phyloP scores from a whole-genome alignment of 768 basidiomycete genomes.

The Melanogaster broomeanus region DNA sequence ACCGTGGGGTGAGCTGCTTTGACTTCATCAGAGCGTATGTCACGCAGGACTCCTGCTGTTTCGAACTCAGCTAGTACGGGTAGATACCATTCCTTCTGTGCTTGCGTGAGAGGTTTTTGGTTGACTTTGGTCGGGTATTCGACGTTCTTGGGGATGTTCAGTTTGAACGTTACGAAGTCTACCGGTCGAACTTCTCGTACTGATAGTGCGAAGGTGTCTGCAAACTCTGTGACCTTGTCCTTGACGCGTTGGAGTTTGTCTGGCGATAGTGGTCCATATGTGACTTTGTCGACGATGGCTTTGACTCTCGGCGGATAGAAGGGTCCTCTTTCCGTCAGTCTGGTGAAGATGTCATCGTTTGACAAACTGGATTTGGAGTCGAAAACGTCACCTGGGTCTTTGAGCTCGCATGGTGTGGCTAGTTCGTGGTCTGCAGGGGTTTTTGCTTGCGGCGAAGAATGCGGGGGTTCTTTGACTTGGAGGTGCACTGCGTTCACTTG shows the following conservation, averaged over 20 bases:
- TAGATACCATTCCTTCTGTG: conserved; percentile 34
- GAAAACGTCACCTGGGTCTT: not conserved
- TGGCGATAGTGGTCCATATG: no score
- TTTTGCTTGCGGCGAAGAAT: no score
- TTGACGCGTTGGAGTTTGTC: no score
- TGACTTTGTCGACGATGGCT: no score
- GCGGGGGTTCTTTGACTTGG: not conserved
- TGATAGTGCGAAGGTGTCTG: no score
- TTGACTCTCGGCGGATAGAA: conserved; percentile 19
- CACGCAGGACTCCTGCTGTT: conserved; percentile 27
- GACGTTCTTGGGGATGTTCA: conserved; percentile 31
- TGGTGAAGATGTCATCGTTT: conserved; percentile 7
- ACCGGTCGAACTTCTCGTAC: no score
- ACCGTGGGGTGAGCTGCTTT: conserved; percentile 8
- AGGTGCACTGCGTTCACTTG: no score
- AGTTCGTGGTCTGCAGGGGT: no score
- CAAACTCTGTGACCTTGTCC: no score
- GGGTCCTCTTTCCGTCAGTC: conserved; percentile 10
- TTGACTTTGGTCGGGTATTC: no score
- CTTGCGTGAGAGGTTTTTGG: no score
- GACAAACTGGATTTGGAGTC: not conserved
- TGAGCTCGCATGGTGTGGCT: not conserved
- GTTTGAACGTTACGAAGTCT: conserved; percentile 30
- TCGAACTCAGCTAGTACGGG: conserved; percentile 36
- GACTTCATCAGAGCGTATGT: conserved; percentile 8